phyloP scores from a whole-genome alignment of 306 rosid genomes.

The Styphnolobium japonicum region DNA sequence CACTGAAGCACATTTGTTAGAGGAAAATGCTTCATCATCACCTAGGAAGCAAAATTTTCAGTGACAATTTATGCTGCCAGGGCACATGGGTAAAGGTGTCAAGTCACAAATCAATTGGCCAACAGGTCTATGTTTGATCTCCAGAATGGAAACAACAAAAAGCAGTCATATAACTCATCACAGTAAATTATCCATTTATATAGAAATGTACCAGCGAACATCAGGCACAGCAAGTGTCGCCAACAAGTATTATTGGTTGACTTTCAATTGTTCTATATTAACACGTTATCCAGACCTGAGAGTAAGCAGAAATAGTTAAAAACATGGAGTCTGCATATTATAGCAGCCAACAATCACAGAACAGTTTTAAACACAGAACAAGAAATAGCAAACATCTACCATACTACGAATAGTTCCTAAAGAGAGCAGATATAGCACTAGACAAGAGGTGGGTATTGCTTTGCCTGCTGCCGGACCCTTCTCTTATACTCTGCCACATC shows the following conservation, averaged over 20 bases:
- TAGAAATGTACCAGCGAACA: constrained; percentile 28
- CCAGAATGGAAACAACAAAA: neutral
- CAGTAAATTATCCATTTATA: constrained; percentile 24
- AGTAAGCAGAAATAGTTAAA: constrained; percentile 35
- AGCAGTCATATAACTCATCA: neutral
- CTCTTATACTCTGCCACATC: constrained; percentile 76
- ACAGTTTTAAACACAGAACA: constrained; percentile 35
- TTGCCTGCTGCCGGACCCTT: constrained; percentile 88
- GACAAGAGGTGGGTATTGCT: constrained; percentile 81
- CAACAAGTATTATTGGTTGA: constrained; percentile 46
- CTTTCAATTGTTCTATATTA: constrained; percentile 36
- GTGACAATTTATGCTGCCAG: neutral
- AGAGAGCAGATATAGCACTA: constrained; percentile 37
- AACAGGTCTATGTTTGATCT: neutral
- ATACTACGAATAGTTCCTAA: constrained; percentile 27
- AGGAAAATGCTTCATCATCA: constrained; percentile 5
- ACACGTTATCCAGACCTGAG: constrained; percentile 37
- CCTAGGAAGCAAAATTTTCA: neutral
- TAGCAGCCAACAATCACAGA: constrained; percentile 36
- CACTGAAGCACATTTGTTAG: neutral
- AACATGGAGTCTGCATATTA: constrained; percentile 32
- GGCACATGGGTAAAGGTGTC: neutral
- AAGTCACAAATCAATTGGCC: neutral
- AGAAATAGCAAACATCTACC: constrained; percentile 39
- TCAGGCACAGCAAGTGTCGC: constrained; percentile 33